Conservation (phyloP, 768 basidiomycete genomes). For the Chalciporus sphaerocephalus region DNA sequence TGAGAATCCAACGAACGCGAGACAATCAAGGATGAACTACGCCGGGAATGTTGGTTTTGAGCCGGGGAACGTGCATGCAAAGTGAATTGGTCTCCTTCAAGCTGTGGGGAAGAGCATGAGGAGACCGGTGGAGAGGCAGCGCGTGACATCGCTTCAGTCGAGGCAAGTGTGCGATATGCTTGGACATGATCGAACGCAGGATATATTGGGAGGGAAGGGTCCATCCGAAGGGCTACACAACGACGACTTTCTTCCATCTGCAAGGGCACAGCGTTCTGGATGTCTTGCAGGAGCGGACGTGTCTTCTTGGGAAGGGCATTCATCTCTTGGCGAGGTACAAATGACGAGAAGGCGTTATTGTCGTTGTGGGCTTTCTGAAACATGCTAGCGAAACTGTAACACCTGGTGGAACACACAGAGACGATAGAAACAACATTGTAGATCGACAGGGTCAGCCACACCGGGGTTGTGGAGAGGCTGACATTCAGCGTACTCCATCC, state of each 20-base stretch:
- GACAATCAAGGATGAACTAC: conserved; percentile 1
- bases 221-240: conserved; percentile 11
- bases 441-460: conserved; percentile 17
- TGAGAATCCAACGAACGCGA: conserved; percentile 9
- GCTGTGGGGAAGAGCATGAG: neutral
- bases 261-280: conserved; percentile 11
- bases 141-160: neutral
- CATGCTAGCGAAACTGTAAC: neutral
- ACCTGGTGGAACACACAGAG: neutral
- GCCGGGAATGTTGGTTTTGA: neutral
- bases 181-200: neutral
- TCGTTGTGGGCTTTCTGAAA: neutral
- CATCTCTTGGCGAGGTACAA: neutral
- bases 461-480: neutral
- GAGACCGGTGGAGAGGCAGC: neutral
- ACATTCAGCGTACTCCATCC: neutral
- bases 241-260: conserved; percentile 12
- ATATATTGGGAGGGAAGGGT: conserved; percentile 1
- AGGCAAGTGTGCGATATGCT: neutral
- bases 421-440: neutral
- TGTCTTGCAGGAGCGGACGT: conserved; percentile 15
- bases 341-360: neutral
- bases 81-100: neutral
- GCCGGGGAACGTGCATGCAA: neutral
- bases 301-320: neutral